Percentiles rank a stretch among this genome's conserved stretches.
Conservation (phyloP, 2,329 filamentous ascomycete genomes). For the Beauveria australis region DNA sequence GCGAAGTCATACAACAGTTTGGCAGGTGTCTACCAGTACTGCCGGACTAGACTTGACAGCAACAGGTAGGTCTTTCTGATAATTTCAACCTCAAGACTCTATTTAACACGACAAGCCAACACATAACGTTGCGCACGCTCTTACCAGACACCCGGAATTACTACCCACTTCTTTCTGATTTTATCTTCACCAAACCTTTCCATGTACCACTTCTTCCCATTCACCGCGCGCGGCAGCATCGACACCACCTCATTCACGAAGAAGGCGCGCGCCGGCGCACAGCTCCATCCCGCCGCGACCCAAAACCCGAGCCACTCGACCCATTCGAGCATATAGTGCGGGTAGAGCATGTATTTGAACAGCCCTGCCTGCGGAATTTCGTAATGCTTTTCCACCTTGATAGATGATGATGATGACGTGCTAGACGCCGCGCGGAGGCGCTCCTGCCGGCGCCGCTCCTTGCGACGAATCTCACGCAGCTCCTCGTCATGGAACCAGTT, state of each 20-base stretch:
- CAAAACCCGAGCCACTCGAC: conserved; percentile 90
- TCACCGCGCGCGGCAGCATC: conserved; percentile 81
- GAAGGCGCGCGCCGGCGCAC: conserved; percentile 71
- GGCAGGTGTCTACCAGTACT: neutral
- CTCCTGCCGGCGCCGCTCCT: conserved; percentile 53
- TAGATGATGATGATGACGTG: conserved; percentile 17
- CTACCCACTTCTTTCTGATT: conserved; percentile 65
- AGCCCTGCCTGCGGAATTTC: conserved; percentile 76
- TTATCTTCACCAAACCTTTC: conserved; percentile 80
- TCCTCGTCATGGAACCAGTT: conserved; percentile 91
- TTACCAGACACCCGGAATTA: conserved; percentile 48
- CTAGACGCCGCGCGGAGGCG: conserved; percentile 20
- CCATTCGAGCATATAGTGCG: conserved; percentile 97
- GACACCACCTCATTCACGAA: conserved; percentile 78
- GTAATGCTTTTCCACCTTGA: conserved; percentile 69
- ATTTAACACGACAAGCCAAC: neutral
- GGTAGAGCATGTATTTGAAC: conserved; percentile 76
- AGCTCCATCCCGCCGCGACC: conserved; percentile 60
- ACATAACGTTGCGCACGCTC: too few relatives aligned
- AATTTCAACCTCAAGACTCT: neutral
- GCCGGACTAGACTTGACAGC: neutral
- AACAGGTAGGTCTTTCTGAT: neutral
- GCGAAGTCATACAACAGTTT: neutral
- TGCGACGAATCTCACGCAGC: conserved; percentile 74
- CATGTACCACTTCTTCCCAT: conserved; percentile 78